Evolutionary conservation across 257 asterid genomes (phyloP).

Genomic region (Linaria vulgaris): DNA sequence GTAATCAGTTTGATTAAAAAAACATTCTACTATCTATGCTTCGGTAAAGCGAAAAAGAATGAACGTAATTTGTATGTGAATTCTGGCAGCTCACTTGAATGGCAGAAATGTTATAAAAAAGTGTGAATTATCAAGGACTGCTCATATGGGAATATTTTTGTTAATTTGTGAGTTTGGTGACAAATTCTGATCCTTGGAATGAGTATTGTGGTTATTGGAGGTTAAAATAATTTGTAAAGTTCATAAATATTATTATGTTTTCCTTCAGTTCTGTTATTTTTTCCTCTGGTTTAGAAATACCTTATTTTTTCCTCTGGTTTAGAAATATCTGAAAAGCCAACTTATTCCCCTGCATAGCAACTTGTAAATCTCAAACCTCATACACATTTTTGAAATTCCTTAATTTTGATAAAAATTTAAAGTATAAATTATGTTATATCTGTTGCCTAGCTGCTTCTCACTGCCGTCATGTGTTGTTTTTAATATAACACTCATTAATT

Average conservation of each 20-base stretch:
- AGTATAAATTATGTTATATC: not conserved
- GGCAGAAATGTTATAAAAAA: slow-evolving; percentile 1
- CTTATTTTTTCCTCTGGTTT: slow-evolving; percentile 17
- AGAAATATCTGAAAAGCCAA: slow-evolving; percentile 93
- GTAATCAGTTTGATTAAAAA: slow-evolving; percentile 14
- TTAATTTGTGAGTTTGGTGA: slow-evolving; percentile 5
- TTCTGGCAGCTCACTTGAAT: not conserved
- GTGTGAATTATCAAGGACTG: slow-evolving; percentile 1
- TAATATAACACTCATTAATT: slow-evolving; percentile 26
- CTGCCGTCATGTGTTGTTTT: slow-evolving; percentile 14
- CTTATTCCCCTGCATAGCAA: slow-evolving; percentile 72
- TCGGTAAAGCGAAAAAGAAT: slow-evolving; percentile 17
- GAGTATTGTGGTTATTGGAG: slow-evolving; percentile 5
- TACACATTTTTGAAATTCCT: slow-evolving; percentile 8
- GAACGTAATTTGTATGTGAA: slow-evolving; percentile 8
- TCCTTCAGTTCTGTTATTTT: not conserved
- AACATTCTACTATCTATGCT: slow-evolving; percentile 6
- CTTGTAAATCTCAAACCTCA: slow-evolving; percentile 52
- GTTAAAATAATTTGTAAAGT: slow-evolving; percentile 8
- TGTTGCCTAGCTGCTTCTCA: slow-evolving; percentile 9
- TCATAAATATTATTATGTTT: slow-evolving; percentile 21
- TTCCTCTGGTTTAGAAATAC: not conserved
- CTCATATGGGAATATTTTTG: slow-evolving; percentile 9
- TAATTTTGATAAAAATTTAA: slow-evolving; percentile 18
- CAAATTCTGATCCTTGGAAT: slow-evolving; percentile 15